phyloP scores from a whole-genome alignment of 2,329 filamentous ascomycete genomes.

The Beauveria sp. region DNA sequence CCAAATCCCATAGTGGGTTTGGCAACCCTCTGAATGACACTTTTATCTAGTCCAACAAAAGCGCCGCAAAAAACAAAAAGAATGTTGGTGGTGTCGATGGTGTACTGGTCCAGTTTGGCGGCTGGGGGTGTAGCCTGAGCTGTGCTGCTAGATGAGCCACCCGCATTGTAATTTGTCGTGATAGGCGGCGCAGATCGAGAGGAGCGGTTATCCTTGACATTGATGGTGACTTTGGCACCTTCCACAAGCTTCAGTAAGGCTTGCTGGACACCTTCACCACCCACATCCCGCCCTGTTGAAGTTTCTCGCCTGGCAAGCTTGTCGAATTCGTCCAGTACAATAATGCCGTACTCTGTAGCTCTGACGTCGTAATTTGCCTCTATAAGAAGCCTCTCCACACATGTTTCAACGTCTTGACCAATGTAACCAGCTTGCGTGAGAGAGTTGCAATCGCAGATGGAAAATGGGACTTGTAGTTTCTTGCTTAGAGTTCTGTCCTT shows the following conservation, averaged over 20 bases:
- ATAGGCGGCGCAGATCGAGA: constrained; percentile 45
- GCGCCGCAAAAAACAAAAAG: constrained; percentile 95
- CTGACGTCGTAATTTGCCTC: constrained; percentile 84
- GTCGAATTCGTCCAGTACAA: constrained; percentile 94
- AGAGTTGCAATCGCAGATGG: constrained; percentile 90
- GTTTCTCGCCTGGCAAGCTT: constrained; percentile 90
- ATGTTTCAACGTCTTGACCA: constrained; percentile 94
- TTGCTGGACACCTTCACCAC: constrained; percentile 94
- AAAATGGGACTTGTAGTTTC: constrained; percentile 90
- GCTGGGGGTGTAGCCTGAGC: constrained; percentile 38
- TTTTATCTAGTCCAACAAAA: constrained; percentile 86
- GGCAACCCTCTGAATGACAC: constrained; percentile 78
- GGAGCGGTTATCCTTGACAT: constrained; percentile 70
- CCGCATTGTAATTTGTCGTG: constrained; percentile 43
- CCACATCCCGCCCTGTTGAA: constrained; percentile 84
- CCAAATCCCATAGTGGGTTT: constrained; percentile 86
- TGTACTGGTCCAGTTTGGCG: constrained; percentile 54
- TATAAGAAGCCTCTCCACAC: constrained; percentile 81
- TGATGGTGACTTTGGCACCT: constrained; percentile 86
- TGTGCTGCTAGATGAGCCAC: constrained; percentile 35
- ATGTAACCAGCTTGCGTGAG: constrained; percentile 97
- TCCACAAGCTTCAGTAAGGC: constrained; percentile 93
- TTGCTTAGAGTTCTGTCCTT: constrained; percentile 73
- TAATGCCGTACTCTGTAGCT: constrained; percentile 82
- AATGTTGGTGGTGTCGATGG: constrained; percentile 90